phyloP scores from a whole-genome alignment of 192 early-diverging fungal species.

The Linnemannia hyalina region DNA sequence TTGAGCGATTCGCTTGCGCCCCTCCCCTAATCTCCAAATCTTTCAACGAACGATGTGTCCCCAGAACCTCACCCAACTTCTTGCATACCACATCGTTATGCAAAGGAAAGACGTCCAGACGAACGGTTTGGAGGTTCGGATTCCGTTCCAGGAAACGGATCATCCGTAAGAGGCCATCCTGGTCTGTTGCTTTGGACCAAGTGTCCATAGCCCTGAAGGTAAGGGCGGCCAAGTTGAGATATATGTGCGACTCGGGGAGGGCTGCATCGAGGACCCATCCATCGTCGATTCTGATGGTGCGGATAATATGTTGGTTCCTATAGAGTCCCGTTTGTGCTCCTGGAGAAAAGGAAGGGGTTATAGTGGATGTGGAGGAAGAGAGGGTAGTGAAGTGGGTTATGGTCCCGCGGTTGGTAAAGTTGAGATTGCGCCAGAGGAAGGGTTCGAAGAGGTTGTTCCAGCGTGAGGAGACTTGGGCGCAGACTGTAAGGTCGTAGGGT shows the following conservation, averaged over 20 bases:
- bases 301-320: slow-evolving; percentile 12
- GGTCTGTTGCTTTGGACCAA: slow-evolving; percentile 29
- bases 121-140: background rate
- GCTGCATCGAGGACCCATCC: slow-evolving; percentile 16
- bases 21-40: background rate
- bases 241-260: background rate
- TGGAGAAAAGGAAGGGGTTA: no score
- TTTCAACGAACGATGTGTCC: slow-evolving; percentile 1
- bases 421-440: slow-evolving; percentile 16
- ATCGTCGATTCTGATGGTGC: slow-evolving; percentile 12
- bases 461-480: background rate
- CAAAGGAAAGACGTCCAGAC: slow-evolving; percentile 17
- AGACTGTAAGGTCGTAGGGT: background rate
- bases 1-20: background rate
- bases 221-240: slow-evolving; percentile 5
- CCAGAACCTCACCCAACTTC: background rate
- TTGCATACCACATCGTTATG: background rate
- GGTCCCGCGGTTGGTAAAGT: background rate
- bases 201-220: slow-evolving; percentile 17
- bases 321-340: slow-evolving; percentile 8
- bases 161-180: slow-evolving; percentile 14
- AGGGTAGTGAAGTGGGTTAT: slow-evolving; percentile 4
- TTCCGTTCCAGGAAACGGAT: slow-evolving; percentile 27
- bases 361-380: no score
- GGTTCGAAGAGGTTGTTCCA: slow-evolving; percentile 19